phyloP scores from a whole-genome alignment of 2,329 filamentous ascomycete genomes.

The Cyphellophora europaea region DNA sequence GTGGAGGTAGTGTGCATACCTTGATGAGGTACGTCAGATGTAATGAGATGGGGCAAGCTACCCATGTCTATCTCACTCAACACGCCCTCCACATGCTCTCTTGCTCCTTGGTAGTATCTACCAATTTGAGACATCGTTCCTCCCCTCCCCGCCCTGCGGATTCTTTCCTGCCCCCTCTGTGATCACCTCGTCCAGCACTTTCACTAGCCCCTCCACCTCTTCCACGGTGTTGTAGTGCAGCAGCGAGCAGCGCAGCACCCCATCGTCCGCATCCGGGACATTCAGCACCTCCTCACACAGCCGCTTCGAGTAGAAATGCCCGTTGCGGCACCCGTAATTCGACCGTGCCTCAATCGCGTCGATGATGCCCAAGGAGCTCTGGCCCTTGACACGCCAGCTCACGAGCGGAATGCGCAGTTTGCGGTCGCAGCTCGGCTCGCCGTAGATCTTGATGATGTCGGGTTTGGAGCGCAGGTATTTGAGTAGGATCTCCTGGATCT shows the following conservation, averaged over 20 bases:
- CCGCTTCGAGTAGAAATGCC: constrained; percentile 59
- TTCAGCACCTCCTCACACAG: constrained; percentile 51
- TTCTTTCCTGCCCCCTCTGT: constrained; percentile 1
- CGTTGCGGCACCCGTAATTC: constrained; percentile 56
- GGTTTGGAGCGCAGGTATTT: constrained; percentile 44
- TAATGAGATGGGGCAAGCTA: too few relatives aligned
- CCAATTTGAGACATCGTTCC: constrained; percentile 1
- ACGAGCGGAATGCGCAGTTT: constrained; percentile 53
- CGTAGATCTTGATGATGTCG: constrained; percentile 48
- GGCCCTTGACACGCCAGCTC: constrained; percentile 54
- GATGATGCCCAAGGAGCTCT: constrained; percentile 43
- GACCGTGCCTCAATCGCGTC: constrained; percentile 51
- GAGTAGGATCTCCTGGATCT: constrained; percentile 50
- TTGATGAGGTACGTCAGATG: too few relatives aligned
- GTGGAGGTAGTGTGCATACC: too few relatives aligned
- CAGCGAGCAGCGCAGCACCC: constrained; percentile 60
- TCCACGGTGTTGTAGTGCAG: constrained; percentile 59
- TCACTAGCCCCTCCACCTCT: constrained; percentile 18
- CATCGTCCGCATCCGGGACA: constrained; percentile 46
- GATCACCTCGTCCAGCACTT: constrained; percentile 19
- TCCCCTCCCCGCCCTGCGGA: not conserved
- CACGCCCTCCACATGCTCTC: too few relatives aligned
- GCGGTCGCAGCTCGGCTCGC: constrained; percentile 41
- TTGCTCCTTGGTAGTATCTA: too few relatives aligned
- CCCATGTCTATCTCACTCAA: too few relatives aligned